Percentiles rank a stretch among this genome's conserved stretches.
These are phyloP conservation scores for Blastocystis sp. DNA, from an alignment of 352 stramenopile genomes.

Conservation along the genomic window DNA sequence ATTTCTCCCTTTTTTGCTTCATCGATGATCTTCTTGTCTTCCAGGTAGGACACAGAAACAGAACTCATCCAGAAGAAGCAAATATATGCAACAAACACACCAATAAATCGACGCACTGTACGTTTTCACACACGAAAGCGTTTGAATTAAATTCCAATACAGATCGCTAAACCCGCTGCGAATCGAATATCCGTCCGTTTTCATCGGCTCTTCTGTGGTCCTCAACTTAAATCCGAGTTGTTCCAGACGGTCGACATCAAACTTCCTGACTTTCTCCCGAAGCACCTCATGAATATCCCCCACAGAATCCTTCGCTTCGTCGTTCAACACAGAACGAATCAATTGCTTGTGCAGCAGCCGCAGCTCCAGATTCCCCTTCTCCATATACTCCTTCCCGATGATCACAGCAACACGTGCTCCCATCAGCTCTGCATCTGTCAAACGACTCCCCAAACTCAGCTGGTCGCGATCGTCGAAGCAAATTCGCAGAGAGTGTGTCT, in stretches of 20 bases:
- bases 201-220: neutral
- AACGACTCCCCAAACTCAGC: neutral
- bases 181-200: neutral
- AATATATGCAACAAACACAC: neutral
- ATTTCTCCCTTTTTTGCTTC: neutral
- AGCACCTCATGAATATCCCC: neutral
- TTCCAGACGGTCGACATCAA: constrained; percentile 1
- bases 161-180: neutral
- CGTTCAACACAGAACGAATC: neutral
- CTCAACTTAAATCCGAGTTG: constrained; percentile 7
- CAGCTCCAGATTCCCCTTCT: neutral
- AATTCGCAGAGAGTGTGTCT: constrained; percentile 33
- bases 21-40: neutral
- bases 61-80: neutral
- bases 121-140: constrained; percentile 1
- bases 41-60: neutral
- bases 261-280: neutral
- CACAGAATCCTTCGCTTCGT: neutral
- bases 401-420: constrained; percentile 23
- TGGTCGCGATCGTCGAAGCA: constrained; percentile 34
- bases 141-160: neutral
- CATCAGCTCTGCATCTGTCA: constrained; percentile 53
- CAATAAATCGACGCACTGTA: neutral
- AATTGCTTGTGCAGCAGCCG: constrained; percentile 6
- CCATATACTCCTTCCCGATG: constrained; percentile 3